These are phyloP conservation scores for Naganishia liquefaciens DNA, from an alignment of 1,284 basidiomycete species.

Conservation along the genomic window DNA sequence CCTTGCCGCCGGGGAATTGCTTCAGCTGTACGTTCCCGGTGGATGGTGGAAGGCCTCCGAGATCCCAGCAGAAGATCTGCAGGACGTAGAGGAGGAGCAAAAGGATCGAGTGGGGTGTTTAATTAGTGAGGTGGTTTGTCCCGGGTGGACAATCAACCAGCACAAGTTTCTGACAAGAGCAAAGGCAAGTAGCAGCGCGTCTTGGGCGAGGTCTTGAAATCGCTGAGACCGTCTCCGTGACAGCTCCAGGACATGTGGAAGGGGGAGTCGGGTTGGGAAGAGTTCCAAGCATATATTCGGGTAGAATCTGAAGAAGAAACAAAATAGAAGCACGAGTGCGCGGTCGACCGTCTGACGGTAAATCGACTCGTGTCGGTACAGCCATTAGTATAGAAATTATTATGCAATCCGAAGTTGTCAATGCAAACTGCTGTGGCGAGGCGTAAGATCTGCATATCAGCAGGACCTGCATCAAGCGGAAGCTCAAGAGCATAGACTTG, in stretches of 20 bases:
- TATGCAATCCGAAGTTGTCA: neutral
- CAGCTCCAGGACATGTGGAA: conserved; percentile 45
- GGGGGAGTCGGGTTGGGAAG: conserved; percentile 42
- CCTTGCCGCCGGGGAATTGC: conserved; percentile 41
- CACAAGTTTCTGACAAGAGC: conserved; percentile 45
- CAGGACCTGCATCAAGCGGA: too few relatives aligned
- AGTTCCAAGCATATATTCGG: conserved; percentile 40
- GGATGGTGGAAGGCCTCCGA: conserved; percentile 53
- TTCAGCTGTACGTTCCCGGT: conserved; percentile 49
- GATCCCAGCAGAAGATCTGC: conserved; percentile 46
- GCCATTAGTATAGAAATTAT: neutral
- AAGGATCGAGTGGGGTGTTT: conserved; percentile 45
- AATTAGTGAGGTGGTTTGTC: conserved; percentile 50
- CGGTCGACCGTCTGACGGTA: neutral
- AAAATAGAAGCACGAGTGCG: neutral
- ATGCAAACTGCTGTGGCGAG: neutral
- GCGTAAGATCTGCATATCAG: too few relatives aligned
- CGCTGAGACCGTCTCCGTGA: neutral
- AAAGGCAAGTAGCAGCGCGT: conserved; percentile 37
- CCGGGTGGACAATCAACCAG: conserved; percentile 46
- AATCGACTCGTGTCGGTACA: neutral
- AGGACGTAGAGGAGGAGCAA: conserved; percentile 9
- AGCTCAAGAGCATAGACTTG: too few relatives aligned
- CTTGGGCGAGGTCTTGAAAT: neutral
- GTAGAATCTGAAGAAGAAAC: neutral